Conservation (phyloP, 345 rosid species). For the Sapria himalayana region DNA sequence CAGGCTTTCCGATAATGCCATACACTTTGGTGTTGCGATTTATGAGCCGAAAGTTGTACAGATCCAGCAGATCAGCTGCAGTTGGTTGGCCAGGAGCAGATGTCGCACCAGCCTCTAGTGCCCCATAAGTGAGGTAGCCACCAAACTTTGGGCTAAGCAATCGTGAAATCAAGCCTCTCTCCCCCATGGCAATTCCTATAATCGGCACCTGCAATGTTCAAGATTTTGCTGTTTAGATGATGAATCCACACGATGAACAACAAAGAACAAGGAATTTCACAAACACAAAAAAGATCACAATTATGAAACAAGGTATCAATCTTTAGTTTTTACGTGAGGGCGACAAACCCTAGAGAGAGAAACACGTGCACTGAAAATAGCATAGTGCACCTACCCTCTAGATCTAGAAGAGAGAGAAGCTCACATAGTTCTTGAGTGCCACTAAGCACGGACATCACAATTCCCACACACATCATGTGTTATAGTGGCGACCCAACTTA, state of each 20-base stretch:
- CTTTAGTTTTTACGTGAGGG: no score
- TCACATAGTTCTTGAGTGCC: no score
- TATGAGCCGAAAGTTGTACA: slow-evolving; percentile 20
- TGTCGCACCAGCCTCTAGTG: slow-evolving; percentile 20
- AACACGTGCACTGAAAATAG: neutral
- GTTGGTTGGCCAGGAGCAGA: slow-evolving; percentile 25
- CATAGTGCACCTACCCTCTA: neutral
- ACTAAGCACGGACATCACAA: no score
- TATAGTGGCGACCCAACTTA: no score
- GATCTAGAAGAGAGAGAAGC: no score
- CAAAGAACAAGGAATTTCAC: neutral
- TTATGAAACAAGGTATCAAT: no score
- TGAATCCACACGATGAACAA: no score
- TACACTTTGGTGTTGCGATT: slow-evolving; percentile 19
- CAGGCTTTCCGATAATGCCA: slow-evolving; percentile 25
- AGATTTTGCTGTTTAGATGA: no score
- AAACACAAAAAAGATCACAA: neutral
- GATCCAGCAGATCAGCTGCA: slow-evolving; percentile 15
- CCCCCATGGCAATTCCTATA: slow-evolving; percentile 21
- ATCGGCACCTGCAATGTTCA: slow-evolving; percentile 12
- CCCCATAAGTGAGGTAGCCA: slow-evolving; percentile 23
- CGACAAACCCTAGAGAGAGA: neutral
- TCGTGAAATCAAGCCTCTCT: slow-evolving; percentile 20
- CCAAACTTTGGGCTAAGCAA: slow-evolving; percentile 22
- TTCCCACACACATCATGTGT: no score